These are phyloP conservation scores for Fennellomyces sp. DNA, from an alignment of 371 early-diverging fungal genomes.

Conservation along the genomic window DNA sequence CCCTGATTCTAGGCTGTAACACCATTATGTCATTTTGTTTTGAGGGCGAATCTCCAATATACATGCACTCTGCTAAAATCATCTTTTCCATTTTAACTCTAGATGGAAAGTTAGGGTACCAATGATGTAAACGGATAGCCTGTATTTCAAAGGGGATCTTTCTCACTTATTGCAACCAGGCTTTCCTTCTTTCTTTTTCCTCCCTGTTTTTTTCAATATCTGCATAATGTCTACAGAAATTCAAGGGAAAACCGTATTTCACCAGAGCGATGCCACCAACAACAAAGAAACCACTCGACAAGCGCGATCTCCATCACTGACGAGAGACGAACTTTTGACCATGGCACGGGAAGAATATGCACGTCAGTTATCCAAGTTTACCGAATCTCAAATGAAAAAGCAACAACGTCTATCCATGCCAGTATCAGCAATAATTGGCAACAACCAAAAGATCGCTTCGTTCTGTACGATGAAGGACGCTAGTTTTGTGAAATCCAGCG, in stretches of 20 bases:
- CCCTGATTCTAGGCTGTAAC: not conserved
- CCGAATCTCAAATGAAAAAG: conserved; percentile 30
- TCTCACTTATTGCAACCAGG: not conserved
- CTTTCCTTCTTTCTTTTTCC: not conserved
- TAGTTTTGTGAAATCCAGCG: too few species aligned
- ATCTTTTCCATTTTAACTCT: too few species aligned
- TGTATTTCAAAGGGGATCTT: not conserved
- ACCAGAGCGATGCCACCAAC: not conserved
- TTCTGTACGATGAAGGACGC: too few species aligned
- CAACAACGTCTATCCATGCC: too few species aligned
- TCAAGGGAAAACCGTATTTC: not conserved
- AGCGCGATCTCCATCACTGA: not conserved
- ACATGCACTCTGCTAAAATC: too few species aligned
- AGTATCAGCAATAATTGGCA: too few species aligned
- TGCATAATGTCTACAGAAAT: not conserved
- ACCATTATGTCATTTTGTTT: not conserved
- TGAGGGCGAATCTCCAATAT: too few species aligned
- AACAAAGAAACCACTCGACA: not conserved
- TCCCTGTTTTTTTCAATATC: not conserved
- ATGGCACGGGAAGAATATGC: conserved; percentile 42
- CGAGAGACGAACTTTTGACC: conserved; percentile 27
- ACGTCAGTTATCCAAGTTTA: conserved; percentile 35
- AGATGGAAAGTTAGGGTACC: not conserved
- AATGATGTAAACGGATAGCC: not conserved
- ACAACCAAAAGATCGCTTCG: too few species aligned